Conservation (phyloP, 306 rosid genomes). For the Cucurbita maxima region DNA sequence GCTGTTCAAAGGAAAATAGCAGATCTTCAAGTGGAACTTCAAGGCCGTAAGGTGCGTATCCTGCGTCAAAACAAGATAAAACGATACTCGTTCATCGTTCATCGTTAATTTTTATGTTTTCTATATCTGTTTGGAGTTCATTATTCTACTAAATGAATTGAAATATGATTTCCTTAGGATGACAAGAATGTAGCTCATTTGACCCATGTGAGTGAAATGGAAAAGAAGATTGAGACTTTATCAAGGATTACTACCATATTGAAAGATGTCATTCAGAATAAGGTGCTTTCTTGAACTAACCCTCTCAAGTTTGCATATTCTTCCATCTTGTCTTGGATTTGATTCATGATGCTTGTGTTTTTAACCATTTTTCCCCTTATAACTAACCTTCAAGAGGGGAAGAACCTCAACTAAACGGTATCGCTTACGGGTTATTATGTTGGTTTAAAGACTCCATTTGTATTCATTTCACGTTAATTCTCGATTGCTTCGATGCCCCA, state of each 20-base stretch:
- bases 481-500: neutral
- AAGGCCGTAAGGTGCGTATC: slow-evolving; percentile 69
- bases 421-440: neutral
- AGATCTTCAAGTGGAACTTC: slow-evolving; percentile 94
- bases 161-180: slow-evolving; percentile 36
- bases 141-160: neutral
- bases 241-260: slow-evolving; percentile 74
- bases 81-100: neutral
- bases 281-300: slow-evolving; percentile 31
- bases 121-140: neutral
- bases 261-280: slow-evolving; percentile 90
- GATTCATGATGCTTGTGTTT: neutral
- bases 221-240: slow-evolving; percentile 73
- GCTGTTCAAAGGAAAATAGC: slow-evolving; percentile 82
- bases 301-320: neutral
- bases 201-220: slow-evolving; percentile 93
- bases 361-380: neutral
- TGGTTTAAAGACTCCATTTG: neutral
- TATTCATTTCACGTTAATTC: neutral
- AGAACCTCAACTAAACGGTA: neutral
- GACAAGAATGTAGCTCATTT: slow-evolving; percentile 90
- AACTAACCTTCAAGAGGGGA: neutral
- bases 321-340: neutral
- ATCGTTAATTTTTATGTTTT: neutral
- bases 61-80: neutral